A percentile compares a stretch with the other conserved stretches of the same genome.
Evolutionary conservation across 202 grass and related monocot species (phyloP).

Genomic region (Carex sylvatica): DNA sequence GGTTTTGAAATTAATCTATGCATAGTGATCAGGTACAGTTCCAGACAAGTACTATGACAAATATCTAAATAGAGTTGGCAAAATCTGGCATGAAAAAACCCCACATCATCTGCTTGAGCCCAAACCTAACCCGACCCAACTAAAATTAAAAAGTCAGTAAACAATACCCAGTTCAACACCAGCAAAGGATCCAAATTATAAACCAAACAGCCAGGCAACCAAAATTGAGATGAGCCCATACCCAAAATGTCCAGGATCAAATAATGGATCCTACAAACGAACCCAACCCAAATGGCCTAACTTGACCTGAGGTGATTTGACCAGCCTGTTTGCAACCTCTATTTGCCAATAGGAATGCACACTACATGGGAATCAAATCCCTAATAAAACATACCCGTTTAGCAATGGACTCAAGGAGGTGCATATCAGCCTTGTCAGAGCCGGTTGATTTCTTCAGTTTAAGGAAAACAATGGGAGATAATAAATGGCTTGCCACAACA

Average conservation of each 20-base stretch:
- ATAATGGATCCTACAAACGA: slow-evolving; percentile 3
- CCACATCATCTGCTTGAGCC: background rate
- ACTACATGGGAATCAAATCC: slow-evolving; percentile 4
- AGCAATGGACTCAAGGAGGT: slow-evolving; percentile 64
- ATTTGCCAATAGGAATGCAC: background rate
- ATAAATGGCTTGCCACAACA: slow-evolving; percentile 59
- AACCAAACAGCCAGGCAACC: background rate
- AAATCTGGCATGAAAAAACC: slow-evolving; percentile 11
- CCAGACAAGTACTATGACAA: background rate
- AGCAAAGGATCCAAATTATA: background rate
- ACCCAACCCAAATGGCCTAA: background rate
- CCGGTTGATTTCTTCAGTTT: slow-evolving; percentile 70
- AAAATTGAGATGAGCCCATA: background rate
- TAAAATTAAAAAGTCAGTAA: background rate
- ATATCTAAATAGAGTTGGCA: slow-evolving; percentile 1
- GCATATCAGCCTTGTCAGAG: slow-evolving; percentile 42
- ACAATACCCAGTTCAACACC: background rate
- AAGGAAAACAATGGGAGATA: slow-evolving; percentile 80
- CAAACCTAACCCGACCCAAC: background rate
- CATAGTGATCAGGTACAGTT: background rate
- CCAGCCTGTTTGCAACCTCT: background rate
- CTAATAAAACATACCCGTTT: slow-evolving; percentile 43
- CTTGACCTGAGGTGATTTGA: background rate
- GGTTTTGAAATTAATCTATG: background rate
- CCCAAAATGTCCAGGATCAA: background rate